Base-by-base conservation (phyloP, 2,329 filamentous ascomycete genomes). In the Alternaria ventricosa region DNA sequence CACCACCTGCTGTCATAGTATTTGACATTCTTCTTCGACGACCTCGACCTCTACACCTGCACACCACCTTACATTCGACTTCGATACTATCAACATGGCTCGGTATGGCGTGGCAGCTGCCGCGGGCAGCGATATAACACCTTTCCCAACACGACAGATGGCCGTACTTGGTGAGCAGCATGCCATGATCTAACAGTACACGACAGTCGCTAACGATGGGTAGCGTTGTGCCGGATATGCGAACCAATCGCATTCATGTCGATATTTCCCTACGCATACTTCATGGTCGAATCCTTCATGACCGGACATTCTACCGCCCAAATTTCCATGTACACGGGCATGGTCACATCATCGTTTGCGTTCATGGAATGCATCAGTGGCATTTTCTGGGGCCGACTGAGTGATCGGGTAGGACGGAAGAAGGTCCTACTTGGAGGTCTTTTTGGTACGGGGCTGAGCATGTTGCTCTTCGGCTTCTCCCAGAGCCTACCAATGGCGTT, bases 211-310 rank as follows among this genome's bases (percentile, higher is more conserved):
- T 61, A 45, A 66, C 61, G 25, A 33, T 56, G 18, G 6, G 6
- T 67, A 96, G 94, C 94, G 49, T 86, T 97, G 76, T 97, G 94
- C 82, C 91, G 96, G 77, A 95, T 99, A 84, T 97, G 94, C 85
- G 96, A 99, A 80, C 96, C 96, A 56, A 98, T 99, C 80, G 96
- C 96, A 6, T 98, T 99, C 86, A 98, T 97, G 93, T 97, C 94
- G 57, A 97, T 98, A 72, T 98, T 99, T 79, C 96, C 96, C 2
- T 99, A 98, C 81, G 94, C 97, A 72, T 98, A 97, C 84, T 95
- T 92, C 84, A 98, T 99, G 96, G 91, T 98, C 72, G 87, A 94
- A 74, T 93, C 94, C 65, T 98, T 98, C 82, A 86, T 92, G 75
- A 90, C 97, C 77, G 92, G 94, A 66, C 85, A 92, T 50, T 89